Base-by-base conservation (phyloP, 2,329 filamentous ascomycete genomes). In the Pezicula rhizophila region DNA sequence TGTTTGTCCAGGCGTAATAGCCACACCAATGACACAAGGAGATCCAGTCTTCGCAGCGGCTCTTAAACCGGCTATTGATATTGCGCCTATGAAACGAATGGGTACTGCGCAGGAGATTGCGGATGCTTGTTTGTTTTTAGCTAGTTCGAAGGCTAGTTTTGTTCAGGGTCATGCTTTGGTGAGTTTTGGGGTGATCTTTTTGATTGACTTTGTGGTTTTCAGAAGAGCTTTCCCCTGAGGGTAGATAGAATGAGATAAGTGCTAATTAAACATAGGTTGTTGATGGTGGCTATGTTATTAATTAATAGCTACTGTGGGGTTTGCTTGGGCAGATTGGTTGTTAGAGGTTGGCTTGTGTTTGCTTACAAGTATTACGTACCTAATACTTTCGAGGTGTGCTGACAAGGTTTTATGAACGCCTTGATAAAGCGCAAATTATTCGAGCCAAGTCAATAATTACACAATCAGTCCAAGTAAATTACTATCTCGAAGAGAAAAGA, bases 271-370 rank as follows among this genome's bases (percentile, higher is more conserved):
- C 18, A 5, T 35, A 57, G 54, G 50, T 58, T 38, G 54, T 60
- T n/a, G 71, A 75, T 53, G 72, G 72, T 2, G 71, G 72, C 2
- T 73, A 74, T 51, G 66, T 64, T 12, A 71, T 72, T 40, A 68
- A 68, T 53, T 69, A 52, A 53, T 23, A 23, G 4, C 3, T 23
- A 23, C 23, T 4, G 6, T 18, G 18, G 18, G 3, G 18, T 18
- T 18, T 18, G 18, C 18, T 18, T 18, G 18, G 18, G 18, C 18
- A 18, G 18, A 18, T 23, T 23, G 3, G 23, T 7, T 7, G 23
- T 23, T 23, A 4, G 23, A 23, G 1, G 23, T 23, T 23, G 6
- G 6, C 6, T 23, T 23, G 23, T 23, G 18, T 18, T 3, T 18
- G 18, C 3, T 18, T 18, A 18, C 18, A 18, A 18, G 18, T 18